Conservation (phyloP, 106 monocot genomes). For the Hemerocallis citrina region DNA sequence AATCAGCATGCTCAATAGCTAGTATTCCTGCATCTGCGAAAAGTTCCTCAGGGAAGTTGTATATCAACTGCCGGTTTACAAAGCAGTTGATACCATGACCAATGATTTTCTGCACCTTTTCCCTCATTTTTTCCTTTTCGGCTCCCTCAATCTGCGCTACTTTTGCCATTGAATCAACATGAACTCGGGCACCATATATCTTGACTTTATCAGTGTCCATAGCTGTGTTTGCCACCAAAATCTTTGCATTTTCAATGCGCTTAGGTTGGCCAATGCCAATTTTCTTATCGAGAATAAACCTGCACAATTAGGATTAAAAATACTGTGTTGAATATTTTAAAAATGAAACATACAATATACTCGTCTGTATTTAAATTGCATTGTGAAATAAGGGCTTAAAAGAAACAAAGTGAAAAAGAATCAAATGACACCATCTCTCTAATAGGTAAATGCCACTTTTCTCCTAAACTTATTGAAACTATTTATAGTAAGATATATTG, state of each 20-base stretch:
- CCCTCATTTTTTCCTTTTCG: conserved; percentile 91
- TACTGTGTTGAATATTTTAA: background rate
- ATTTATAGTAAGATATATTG: too few species aligned
- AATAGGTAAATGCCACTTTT: too few species aligned
- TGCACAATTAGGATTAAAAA: conserved; percentile 12
- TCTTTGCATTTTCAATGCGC: conserved; percentile 85
- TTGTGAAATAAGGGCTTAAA: too few species aligned
- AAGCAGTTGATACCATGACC: conserved; percentile 95
- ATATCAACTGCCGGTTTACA: conserved; percentile 87
- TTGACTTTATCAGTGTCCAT: conserved; percentile 99
- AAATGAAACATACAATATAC: too few species aligned
- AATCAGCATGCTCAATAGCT: conserved; percentile 98
- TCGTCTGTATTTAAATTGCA: too few species aligned
- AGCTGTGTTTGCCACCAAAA: conserved; percentile 94
- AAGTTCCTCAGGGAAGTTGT: conserved; percentile 94
- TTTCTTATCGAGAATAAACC: conserved; percentile 98
- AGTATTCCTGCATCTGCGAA: conserved; percentile 95
- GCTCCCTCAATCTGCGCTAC: conserved; percentile 88
- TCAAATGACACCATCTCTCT: too few species aligned
- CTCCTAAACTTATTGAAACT: too few species aligned
- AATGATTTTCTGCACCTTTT: conserved; percentile 94
- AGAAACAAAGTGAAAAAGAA: too few species aligned
- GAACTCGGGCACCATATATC: conserved; percentile 94
- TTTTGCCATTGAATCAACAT: conserved; percentile 91
- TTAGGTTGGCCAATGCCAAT: conserved; percentile 93